Percentiles rank a stretch among this genome's conserved stretches.
Evolutionary conservation across 2,329 filamentous ascomycete species (phyloP).

Genomic region (Aspergillus calidoustus): DNA sequence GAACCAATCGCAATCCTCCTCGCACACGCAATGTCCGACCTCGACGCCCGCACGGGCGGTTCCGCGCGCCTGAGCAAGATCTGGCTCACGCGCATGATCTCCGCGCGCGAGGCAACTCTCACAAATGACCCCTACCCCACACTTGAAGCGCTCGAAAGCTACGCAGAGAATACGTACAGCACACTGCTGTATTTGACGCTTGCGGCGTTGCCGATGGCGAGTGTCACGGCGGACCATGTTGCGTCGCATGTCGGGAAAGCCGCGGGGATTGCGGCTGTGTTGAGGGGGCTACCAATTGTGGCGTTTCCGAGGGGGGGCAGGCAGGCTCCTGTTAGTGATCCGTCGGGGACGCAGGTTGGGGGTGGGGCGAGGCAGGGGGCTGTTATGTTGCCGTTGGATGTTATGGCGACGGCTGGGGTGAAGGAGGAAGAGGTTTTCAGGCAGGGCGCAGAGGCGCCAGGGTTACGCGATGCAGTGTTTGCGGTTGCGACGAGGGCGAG

Average conservation of each 20-base stretch:
- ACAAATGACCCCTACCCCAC: slow-evolving; percentile 80
- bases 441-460: slow-evolving; percentile 74
- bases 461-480: slow-evolving; percentile 88
- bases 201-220: slow-evolving; percentile 76
- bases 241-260: slow-evolving; percentile 96
- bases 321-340: slow-evolving; percentile 46
- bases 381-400: slow-evolving; percentile 81
- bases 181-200: slow-evolving; percentile 88
- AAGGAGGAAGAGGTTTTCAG: slow-evolving; percentile 90
- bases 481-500: slow-evolving; percentile 90
- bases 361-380: slow-evolving; percentile 59
- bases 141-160: slow-evolving; percentile 76
- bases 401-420: slow-evolving; percentile 82
- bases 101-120: slow-evolving; percentile 79
- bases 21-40: slow-evolving; percentile 68
- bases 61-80: slow-evolving; percentile 64
- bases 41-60: slow-evolving; percentile 53
- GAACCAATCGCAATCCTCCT: slow-evolving; percentile 90
- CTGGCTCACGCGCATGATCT: slow-evolving; percentile 78
- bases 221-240: slow-evolving; percentile 85
- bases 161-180: slow-evolving; percentile 93
- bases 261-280: slow-evolving; percentile 79
- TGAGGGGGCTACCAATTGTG: slow-evolving; percentile 88
- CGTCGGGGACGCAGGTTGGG: slow-evolving; percentile 39
- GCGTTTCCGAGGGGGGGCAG: slow-evolving; percentile 66